A percentile compares a stretch with the other conserved stretches of the same genome.
These are phyloP conservation scores for Wickerhamomyces chaumierensis DNA, from an alignment of 805 yeast genomes.

Conservation along the genomic window DNA sequence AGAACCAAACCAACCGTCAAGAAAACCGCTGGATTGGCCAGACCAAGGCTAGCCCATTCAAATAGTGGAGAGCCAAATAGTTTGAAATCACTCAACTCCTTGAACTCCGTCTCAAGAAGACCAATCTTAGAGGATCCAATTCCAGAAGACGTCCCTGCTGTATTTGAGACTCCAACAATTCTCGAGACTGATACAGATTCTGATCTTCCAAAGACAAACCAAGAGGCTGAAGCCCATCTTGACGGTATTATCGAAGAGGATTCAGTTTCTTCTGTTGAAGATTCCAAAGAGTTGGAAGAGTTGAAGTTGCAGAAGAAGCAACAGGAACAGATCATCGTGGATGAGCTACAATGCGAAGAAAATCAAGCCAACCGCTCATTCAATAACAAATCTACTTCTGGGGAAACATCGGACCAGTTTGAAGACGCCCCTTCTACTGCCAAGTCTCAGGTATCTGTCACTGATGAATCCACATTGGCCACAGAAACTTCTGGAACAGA, in stretches of 20 bases:
- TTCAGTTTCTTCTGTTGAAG: not conserved
- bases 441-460: constrained; percentile 12
- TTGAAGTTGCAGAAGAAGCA: not conserved
- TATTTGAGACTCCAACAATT: not conserved
- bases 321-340: not conserved
- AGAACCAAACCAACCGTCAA: constrained; percentile 2
- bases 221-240: not conserved
- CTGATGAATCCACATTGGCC: constrained; percentile 12
- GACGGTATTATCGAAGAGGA: not conserved
- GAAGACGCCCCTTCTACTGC: constrained; percentile 17
- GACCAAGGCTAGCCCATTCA: not conserved
- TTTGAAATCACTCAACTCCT: not conserved
- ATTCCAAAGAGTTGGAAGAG: not conserved
- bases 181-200: not conserved
- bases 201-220: not conserved
- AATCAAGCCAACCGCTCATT: not conserved
- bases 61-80: not conserved
- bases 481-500: constrained; percentile 12
- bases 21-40: not conserved
- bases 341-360: not conserved
- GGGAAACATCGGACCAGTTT: constrained; percentile 5
- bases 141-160: not conserved
- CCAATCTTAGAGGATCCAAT: not conserved
- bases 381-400: not conserved
- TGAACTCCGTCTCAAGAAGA: not conserved